Evolutionary conservation across 1,139 yeast genomes (phyloP).

Genomic region (Debaryomyces sp.): DNA sequence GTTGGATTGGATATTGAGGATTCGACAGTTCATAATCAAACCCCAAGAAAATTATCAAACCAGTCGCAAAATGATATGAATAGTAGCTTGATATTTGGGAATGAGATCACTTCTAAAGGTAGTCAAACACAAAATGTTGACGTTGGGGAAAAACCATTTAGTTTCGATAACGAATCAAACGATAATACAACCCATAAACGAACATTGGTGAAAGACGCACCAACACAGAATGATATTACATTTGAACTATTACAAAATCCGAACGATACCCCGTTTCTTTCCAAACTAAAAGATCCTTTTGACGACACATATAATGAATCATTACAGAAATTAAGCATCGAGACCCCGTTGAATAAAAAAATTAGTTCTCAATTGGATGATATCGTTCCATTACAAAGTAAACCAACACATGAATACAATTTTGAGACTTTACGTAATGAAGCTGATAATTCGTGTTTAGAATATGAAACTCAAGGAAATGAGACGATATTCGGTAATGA

Average conservation of each 20-base stretch:
- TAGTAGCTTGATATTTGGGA: slow-evolving; percentile 27
- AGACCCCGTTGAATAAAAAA: background rate
- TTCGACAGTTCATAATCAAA: slow-evolving; percentile 3
- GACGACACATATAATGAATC: slow-evolving; percentile 9
- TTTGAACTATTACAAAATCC: slow-evolving; percentile 10
- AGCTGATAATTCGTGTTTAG: slow-evolving; percentile 2
- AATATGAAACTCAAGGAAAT: slow-evolving; percentile 3
- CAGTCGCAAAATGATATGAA: slow-evolving; percentile 15
- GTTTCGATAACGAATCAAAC: background rate
- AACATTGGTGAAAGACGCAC: background rate
- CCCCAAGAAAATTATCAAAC: background rate
- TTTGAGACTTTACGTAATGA: background rate
- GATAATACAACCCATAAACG: background rate
- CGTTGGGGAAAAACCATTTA: background rate
- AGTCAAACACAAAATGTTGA: background rate
- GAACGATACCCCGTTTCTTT: slow-evolving; percentile 13
- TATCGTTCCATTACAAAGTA: background rate
- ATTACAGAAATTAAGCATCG: background rate
- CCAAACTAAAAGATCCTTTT: slow-evolving; percentile 14
- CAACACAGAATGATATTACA: slow-evolving; percentile 11
- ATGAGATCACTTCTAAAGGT: slow-evolving; percentile 12
- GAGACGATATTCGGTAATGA: background rate
- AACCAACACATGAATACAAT: background rate
- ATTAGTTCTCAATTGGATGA: background rate
- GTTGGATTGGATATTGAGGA: background rate